Conservation (phyloP, 2,329 filamentous ascomycete genomes). For the Torrubiella hemipterigena region DNA sequence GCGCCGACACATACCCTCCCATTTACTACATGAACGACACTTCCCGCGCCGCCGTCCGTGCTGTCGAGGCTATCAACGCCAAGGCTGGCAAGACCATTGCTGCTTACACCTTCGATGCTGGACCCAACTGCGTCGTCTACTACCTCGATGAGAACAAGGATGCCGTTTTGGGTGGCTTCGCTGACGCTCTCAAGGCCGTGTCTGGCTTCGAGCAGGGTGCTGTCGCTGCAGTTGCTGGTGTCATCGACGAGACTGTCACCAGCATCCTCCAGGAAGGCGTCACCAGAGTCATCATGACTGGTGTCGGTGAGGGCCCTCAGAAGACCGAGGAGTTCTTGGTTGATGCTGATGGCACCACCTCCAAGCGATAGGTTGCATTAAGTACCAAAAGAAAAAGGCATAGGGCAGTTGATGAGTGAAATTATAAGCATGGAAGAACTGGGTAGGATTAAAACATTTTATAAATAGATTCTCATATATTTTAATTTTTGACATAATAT, state of each 20-base stretch:
- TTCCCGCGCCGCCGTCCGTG: conserved; percentile 71
- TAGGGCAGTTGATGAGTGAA: too few species aligned
- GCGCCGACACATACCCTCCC: conserved; percentile 87
- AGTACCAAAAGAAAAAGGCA: too few species aligned
- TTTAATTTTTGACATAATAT: too few species aligned
- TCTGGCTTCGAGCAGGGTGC: conserved; percentile 59
- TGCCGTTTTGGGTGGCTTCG: conserved; percentile 67
- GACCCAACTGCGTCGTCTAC: conserved; percentile 94
- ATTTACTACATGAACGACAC: conserved; percentile 99
- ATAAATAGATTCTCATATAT: too few species aligned
- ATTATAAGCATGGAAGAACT: too few species aligned
- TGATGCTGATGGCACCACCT: conserved; percentile 47
- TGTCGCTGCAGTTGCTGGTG: conserved; percentile 39
- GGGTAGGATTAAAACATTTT: too few species aligned
- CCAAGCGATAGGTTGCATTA: conserved; percentile 18
- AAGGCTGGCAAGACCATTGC: conserved; percentile 68
- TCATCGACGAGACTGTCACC: conserved; percentile 54
- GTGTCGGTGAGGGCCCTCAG: conserved; percentile 79
- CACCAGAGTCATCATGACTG: conserved; percentile 79
- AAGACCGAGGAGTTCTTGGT: conserved; percentile 70
- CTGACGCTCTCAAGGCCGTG: conserved; percentile 49
- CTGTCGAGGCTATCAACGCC: conserved; percentile 81
- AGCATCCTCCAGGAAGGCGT: conserved; percentile 64
- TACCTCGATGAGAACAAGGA: conserved; percentile 71
- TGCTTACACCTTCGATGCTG: conserved; percentile 95